A percentile compares a stretch with the other conserved stretches of the same genome.
These are phyloP conservation scores for Sporisorium scitamineum DNA, from an alignment of 1,284 basidiomycete species.

Conservation along the genomic window DNA sequence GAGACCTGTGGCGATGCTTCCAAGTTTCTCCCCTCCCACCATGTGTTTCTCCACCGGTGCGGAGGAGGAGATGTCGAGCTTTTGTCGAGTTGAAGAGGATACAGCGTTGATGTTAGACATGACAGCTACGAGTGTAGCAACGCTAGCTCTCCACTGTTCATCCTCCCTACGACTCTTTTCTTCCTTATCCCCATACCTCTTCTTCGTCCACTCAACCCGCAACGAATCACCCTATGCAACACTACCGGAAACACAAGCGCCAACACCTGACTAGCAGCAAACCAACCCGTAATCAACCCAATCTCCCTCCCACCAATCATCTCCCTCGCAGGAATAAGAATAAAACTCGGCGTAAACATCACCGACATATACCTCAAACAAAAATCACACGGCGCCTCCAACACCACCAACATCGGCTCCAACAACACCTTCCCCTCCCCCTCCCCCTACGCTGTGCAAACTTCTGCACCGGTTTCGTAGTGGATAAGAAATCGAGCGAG, in stretches of 20 bases:
- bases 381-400: slow-evolving; percentile 63
- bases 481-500: slow-evolving; percentile 47
- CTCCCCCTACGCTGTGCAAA: neutral
- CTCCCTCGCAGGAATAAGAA: slow-evolving; percentile 61
- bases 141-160: slow-evolving; percentile 17
- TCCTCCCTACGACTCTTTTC: neutral
- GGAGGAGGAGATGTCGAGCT: too few relatives aligned
- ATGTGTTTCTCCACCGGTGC: neutral
- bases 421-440: slow-evolving; percentile 15
- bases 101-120: slow-evolving; percentile 23
- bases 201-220: neutral
- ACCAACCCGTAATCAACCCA: slow-evolving; percentile 58
- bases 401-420: slow-evolving; percentile 15
- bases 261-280: slow-evolving; percentile 48
- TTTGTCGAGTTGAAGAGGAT: neutral
- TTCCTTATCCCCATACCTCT: neutral
- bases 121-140: slow-evolving; percentile 26
- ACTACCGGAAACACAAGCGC: slow-evolving; percentile 55
- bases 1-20: slow-evolving; percentile 47
- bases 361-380: slow-evolving; percentile 61
- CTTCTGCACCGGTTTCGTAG: neutral
- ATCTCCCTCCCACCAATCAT: slow-evolving; percentile 57
- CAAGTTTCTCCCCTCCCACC: slow-evolving; percentile 23
- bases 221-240: slow-evolving; percentile 23
- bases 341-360: slow-evolving; percentile 62